Base-by-base conservation (phyloP, 1,284 basidiomycete genomes). In the Ceratobasidium sp. region DNA sequence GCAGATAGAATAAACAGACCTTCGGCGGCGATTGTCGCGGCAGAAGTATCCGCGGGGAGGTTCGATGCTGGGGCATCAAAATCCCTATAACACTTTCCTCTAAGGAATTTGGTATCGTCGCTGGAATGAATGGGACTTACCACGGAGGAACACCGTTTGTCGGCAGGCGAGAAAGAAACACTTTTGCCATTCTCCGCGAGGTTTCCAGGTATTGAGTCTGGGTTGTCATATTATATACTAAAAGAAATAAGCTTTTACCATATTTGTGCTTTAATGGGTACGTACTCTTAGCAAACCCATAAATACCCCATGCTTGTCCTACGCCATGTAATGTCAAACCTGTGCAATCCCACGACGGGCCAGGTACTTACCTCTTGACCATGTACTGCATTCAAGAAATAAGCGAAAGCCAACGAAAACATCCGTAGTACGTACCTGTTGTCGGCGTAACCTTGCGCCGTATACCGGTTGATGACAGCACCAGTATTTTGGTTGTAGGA, bases 301-400 rank as follows among this genome's bases (percentile, higher is more conserved):
- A 89, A 38, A 91, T 85, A 7, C 84, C 89, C 90, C 89, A 91
- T 9, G 88, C 85, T 79, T 91, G 88, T 6, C 89, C 90, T 71
- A 43, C 21, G 9, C 14, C 21, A 43, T 6, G 9, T 18, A 8
- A 41, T 43, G 23, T 54, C 54, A 50, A 18, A 46, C 43, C 16
- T 26, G 8, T 23, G 2, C 44, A 18, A 49, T 11, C 14, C 1
- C 14, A 21, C 35, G 23, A 14, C 26, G 50, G 5, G 16, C 18
- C 26, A 32, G 18, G 9, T 7, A 11, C 47, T 11, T 71, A 59
- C 67, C 67, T 43, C 90, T 85, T 55, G 87, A 85, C 90, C 90
- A 91, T 14, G 90, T 91, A 78, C 88, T 90, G 11, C 67, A 26
- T 44, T 43, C 41, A 62, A n/a, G n/a, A 18, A 18, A 16, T 57